A percentile compares a stretch with the other conserved stretches of the same genome.
Conservation (phyloP, 495 filamentous ascomycete species). For the Neurospora sp. region DNA sequence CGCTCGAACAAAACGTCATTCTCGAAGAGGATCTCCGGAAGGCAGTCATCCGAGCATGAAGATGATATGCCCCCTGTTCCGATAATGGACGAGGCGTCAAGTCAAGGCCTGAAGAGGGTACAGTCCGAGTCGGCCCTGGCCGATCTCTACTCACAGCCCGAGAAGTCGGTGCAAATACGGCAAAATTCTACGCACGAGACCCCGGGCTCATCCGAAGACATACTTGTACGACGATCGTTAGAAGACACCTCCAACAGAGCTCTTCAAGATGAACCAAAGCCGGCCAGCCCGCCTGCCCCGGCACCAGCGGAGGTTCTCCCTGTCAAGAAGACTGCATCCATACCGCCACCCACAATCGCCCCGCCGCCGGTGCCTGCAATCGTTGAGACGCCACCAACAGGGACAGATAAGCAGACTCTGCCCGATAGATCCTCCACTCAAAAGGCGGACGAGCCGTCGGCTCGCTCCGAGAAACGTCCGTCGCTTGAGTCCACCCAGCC, state of each 20-base stretch:
- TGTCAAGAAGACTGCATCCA: conserved; percentile 10
- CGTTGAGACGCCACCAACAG: conserved; percentile 53
- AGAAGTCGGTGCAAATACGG: conserved; percentile 32
- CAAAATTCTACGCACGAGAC: conserved; percentile 31
- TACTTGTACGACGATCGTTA: neutral
- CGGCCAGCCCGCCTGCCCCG: conserved; percentile 8
- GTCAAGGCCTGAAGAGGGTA: conserved; percentile 52
- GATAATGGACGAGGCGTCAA: conserved; percentile 38
- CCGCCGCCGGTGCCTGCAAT: conserved; percentile 51
- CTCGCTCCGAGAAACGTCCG: conserved; percentile 39
- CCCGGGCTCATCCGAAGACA: neutral
- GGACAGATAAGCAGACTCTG: conserved; percentile 31
- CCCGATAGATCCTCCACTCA: conserved; percentile 51
- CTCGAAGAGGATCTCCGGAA: conserved; percentile 56
- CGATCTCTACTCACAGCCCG: conserved; percentile 45
- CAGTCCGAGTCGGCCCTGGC: conserved; percentile 64
- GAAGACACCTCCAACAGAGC: conserved; percentile 3
- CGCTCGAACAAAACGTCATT: conserved; percentile 44
- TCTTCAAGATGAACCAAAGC: conserved; percentile 11
- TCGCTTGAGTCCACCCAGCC: conserved; percentile 12
- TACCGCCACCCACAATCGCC: conserved; percentile 3
- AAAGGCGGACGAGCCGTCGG: conserved; percentile 34
- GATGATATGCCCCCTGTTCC: conserved; percentile 42
- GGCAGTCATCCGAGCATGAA: conserved; percentile 44
- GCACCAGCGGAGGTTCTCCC: conserved; percentile 14